Conservation (phyloP, 768 basidiomycete species). For the Psilocybe tampanensis region DNA sequence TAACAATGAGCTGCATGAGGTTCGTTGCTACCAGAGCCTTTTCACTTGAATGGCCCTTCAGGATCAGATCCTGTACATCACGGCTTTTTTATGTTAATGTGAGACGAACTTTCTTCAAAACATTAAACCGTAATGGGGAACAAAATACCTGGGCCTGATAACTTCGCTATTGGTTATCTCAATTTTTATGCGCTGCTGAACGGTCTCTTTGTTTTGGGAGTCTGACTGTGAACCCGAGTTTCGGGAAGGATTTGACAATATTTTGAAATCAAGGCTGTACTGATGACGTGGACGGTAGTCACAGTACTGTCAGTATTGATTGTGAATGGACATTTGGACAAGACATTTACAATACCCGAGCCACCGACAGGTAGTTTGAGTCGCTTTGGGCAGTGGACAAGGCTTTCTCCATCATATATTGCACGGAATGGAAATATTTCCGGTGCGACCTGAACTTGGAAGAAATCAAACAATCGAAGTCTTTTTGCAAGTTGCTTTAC, state of each 20-base stretch:
- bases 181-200: neutral
- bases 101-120: no score
- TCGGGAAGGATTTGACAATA: no score
- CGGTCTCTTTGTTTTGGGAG: neutral
- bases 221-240: neutral
- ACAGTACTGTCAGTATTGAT: neutral
- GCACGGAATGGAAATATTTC: neutral
- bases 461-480: neutral
- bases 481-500: neutral
- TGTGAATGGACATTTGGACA: no score
- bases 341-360: no score
- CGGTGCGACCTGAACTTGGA: neutral
- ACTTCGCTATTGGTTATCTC: neutral
- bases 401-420: neutral
- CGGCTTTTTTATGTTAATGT: no score
- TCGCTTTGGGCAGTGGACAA: neutral
- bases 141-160: neutral
- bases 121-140: neutral
- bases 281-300: no score
- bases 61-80: neutral
- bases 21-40: neutral
- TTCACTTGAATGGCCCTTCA: neutral
- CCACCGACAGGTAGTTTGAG: neutral
- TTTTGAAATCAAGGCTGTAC: no score
- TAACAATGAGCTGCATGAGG: neutral